Conservation (phyloP, 139 green algal genomes). For the Mychonastes homosphaera region DNA sequence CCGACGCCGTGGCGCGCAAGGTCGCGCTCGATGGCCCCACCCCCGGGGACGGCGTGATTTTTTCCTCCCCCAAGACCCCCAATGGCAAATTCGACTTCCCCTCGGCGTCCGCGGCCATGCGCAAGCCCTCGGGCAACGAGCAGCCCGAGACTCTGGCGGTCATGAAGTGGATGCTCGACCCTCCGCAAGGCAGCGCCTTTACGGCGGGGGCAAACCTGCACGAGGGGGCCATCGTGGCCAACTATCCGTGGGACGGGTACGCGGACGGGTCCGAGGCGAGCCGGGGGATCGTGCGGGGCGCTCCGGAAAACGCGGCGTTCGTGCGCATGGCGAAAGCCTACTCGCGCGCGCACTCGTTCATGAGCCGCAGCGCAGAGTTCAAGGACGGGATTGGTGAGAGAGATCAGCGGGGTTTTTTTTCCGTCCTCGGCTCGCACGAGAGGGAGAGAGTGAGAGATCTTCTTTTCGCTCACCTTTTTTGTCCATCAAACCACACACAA, state of each 20-base stretch:
- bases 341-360: slow-evolving; percentile 46
- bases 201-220: slow-evolving; percentile 50
- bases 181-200: slow-evolving; percentile 30
- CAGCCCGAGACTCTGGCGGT: slow-evolving; percentile 58
- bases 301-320: slow-evolving; percentile 72
- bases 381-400: no score
- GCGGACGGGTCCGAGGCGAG: slow-evolving; percentile 30
- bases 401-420: no score
- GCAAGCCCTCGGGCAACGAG: slow-evolving; percentile 33
- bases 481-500: not conserved
- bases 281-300: slow-evolving; percentile 5
- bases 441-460: no score
- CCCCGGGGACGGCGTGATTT: no score
- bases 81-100: slow-evolving; percentile 7
- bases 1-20: slow-evolving; percentile 46
- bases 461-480: not conserved
- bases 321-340: slow-evolving; percentile 57
- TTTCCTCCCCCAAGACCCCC: no score
- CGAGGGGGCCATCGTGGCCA: slow-evolving; percentile 76
- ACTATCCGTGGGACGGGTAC: slow-evolving; percentile 76
- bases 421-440: not conserved
- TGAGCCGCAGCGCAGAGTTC: slow-evolving; percentile 22
- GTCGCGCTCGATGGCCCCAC: no score
- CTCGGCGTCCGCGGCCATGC: not conserved
- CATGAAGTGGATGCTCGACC: slow-evolving; percentile 49